These are phyloP conservation scores for Ajuga chamaepitys DNA, from an alignment of 257 asterid species.

Conservation along the genomic window DNA sequence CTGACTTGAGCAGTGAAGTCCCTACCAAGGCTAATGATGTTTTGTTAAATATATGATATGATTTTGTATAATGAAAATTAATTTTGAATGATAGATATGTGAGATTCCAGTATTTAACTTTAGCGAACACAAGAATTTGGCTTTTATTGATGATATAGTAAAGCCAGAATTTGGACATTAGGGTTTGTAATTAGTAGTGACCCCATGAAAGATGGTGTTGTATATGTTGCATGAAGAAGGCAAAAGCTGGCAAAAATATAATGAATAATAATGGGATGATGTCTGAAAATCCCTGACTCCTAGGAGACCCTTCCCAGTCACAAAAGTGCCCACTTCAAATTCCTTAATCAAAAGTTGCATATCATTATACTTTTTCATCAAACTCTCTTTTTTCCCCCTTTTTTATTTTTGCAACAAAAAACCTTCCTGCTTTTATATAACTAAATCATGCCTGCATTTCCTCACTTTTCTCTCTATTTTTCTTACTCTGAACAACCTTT, in stretches of 20 bases:
- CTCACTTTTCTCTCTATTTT: background rate
- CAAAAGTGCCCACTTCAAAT: slow-evolving; percentile 48
- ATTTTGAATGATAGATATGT: background rate
- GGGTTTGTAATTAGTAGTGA: slow-evolving; percentile 16
- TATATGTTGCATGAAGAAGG: background rate
- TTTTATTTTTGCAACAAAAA: slow-evolving; percentile 26
- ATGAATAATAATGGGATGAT: slow-evolving; percentile 16
- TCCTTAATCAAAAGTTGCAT: slow-evolving; percentile 54
- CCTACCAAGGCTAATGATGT: too few species aligned
- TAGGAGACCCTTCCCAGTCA: slow-evolving; percentile 56
- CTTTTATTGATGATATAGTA: slow-evolving; percentile 3
- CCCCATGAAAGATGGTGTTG: slow-evolving; percentile 15
- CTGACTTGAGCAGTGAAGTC: too few species aligned
- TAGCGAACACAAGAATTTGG: slow-evolving; percentile 1
- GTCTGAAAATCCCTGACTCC: slow-evolving; percentile 44
- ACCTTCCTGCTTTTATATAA: slow-evolving; percentile 31
- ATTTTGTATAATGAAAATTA: too few species aligned
- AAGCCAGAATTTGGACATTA: slow-evolving; percentile 12
- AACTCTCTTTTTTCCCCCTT: slow-evolving; percentile 26
- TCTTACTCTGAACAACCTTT: slow-evolving; percentile 35
- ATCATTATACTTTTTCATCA: slow-evolving; percentile 54
- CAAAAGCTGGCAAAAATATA: slow-evolving; percentile 30
- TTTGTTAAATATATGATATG: too few species aligned
- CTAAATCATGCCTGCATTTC: slow-evolving; percentile 25
- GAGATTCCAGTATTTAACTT: background rate